These are phyloP conservation scores for Dissophora ornata DNA, from an alignment of 192 early-diverging fungal genomes.

Conservation along the genomic window DNA sequence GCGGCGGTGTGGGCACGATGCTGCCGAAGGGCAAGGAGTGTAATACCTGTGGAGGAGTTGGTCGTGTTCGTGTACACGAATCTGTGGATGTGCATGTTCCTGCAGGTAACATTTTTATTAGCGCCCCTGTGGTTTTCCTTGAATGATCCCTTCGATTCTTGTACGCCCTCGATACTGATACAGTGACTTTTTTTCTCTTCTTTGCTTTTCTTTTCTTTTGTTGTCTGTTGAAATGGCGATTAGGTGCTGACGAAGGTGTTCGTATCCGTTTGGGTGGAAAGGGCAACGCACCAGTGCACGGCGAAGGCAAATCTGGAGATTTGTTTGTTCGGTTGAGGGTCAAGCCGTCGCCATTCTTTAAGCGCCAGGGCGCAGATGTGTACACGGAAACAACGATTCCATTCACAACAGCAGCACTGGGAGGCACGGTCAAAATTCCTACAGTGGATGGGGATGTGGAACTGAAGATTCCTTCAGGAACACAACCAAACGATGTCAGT, in stretches of 20 bases:
- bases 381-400: constrained; percentile 81
- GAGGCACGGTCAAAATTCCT: constrained; percentile 86
- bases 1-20: constrained; percentile 83
- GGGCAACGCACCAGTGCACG: constrained; percentile 85
- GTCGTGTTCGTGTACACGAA: constrained; percentile 79
- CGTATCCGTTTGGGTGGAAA: constrained; percentile 79
- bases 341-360: constrained; percentile 78
- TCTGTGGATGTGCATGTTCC: constrained; percentile 84
- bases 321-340: constrained; percentile 86
- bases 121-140: too few species aligned
- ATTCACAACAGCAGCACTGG: constrained; percentile 87
- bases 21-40: constrained; percentile 79
- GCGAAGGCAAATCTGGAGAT: constrained; percentile 83
- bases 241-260: constrained; percentile 84
- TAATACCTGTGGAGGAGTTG: constrained; percentile 81
- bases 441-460: constrained; percentile 98
- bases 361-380: constrained; percentile 84
- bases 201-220: neutral
- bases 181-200: neutral
- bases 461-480: constrained; percentile 83
- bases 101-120: too few species aligned
- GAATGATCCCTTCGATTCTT: too few species aligned
- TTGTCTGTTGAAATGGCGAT: too few species aligned
- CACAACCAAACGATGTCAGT: constrained; percentile 91
- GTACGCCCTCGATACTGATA: too few species aligned